Evolutionary conservation across 2,329 filamentous ascomycete genomes (phyloP).

Genomic region (Trichophyton simii): DNA sequence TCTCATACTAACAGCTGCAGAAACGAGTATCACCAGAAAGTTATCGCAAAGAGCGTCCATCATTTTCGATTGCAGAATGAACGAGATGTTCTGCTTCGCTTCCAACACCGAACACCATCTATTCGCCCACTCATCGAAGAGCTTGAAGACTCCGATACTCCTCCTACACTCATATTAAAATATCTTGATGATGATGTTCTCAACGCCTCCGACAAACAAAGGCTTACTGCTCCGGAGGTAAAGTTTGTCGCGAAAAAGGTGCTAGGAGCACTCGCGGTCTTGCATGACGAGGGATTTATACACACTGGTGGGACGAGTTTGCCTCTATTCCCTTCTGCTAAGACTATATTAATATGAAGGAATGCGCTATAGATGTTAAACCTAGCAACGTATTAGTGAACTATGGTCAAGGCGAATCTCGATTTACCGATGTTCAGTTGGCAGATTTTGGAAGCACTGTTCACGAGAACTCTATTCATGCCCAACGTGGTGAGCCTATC

Average conservation of each 20-base stretch:
- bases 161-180: constrained; percentile 13
- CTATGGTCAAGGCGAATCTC: constrained; percentile 5
- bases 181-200: constrained; percentile 15
- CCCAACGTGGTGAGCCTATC: constrained; percentile 10
- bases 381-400: constrained; percentile 17
- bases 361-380: constrained; percentile 13
- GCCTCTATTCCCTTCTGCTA: neutral
- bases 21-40: constrained; percentile 8
- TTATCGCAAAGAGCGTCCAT: constrained; percentile 15
- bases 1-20: neutral
- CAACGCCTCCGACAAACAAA: constrained; percentile 5
- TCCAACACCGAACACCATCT: constrained; percentile 14
- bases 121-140: constrained; percentile 19
- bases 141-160: constrained; percentile 12
- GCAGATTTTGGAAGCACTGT: constrained; percentile 14
- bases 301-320: constrained; percentile 12
- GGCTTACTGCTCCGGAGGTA: constrained; percentile 13
- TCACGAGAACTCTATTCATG: constrained; percentile 9
- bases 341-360: too few relatives aligned
- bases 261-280: constrained; percentile 10
- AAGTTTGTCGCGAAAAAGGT: constrained; percentile 14
- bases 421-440: constrained; percentile 15
- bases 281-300: constrained; percentile 15
- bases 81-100: constrained; percentile 10
- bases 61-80: constrained; percentile 19